These are phyloP conservation scores for Nemania serpens DNA, from an alignment of 2,329 filamentous ascomycete species.

Conservation along the genomic window DNA sequence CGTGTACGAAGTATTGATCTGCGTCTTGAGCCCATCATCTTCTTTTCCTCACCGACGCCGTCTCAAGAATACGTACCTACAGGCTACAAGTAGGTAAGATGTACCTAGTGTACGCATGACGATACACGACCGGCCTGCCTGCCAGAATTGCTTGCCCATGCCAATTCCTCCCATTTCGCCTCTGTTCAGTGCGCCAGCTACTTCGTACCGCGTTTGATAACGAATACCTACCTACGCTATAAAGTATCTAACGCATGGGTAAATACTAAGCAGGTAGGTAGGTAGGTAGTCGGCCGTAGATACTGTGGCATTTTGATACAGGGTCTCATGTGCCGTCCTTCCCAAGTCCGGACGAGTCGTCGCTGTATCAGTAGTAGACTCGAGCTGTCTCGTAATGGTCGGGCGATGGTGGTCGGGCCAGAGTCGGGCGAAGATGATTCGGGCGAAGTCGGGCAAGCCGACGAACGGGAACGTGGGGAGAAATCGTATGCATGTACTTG, in stretches of 20 bases:
- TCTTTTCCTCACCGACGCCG: conserved; percentile 19
- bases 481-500: not conserved
- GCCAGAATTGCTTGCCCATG: not conserved
- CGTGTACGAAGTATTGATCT: conserved; percentile 3
- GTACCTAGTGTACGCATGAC: not conserved
- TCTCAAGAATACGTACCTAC: not conserved
- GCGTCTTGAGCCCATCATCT: conserved; percentile 1
- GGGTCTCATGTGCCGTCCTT: not conserved
- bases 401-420: no score
- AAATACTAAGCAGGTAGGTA: no score
- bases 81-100: not conserved
- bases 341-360: not conserved
- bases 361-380: no score
- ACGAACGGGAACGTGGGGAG: conserved; percentile 7
- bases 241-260: no score
- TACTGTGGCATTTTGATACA: not conserved
- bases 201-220: not conserved
- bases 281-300: not conserved
- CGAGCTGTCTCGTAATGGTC: no score
- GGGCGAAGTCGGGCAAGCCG: conserved; percentile 24
- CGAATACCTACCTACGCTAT: not conserved
- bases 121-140: not conserved
- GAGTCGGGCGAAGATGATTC: not conserved
- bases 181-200: not conserved
- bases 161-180: not conserved